These are phyloP conservation scores for Arabidopsis suecica DNA, from an alignment of 345 rosid species.

Conservation along the genomic window DNA sequence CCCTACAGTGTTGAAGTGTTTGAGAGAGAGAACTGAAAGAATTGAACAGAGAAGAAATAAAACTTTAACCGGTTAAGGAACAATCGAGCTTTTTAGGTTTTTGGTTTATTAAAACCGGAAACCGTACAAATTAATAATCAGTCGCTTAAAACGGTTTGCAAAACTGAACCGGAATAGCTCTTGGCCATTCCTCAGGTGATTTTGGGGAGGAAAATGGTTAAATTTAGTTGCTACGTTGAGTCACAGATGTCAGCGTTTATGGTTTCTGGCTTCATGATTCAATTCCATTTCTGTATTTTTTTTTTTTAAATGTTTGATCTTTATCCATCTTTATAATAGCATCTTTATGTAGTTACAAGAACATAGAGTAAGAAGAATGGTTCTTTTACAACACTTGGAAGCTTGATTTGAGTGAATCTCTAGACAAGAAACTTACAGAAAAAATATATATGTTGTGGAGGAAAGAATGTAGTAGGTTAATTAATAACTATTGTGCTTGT, in stretches of 20 bases:
- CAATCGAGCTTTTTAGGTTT: background rate
- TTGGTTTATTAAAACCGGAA: background rate
- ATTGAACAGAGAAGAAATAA: slow-evolving; percentile 5
- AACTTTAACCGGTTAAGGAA: slow-evolving; percentile 27
- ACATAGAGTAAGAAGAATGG: background rate
- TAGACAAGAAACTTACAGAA: background rate
- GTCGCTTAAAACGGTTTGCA: background rate
- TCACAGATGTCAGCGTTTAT: background rate
- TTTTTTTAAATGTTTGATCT: background rate
- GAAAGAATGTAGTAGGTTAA: slow-evolving; percentile 14
- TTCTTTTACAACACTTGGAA: slow-evolving; percentile 28
- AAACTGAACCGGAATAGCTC: slow-evolving; percentile 21
- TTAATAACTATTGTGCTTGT: background rate
- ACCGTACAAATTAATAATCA: background rate
- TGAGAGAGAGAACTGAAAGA: background rate
- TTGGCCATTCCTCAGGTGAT: slow-evolving; percentile 53
- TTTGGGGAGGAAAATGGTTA: slow-evolving; percentile 47
- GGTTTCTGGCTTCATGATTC: slow-evolving; percentile 12
- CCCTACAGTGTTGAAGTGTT: slow-evolving; percentile 29
- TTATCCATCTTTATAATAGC: slow-evolving; percentile 12
- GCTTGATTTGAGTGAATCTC: slow-evolving; percentile 11
- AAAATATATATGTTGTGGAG: background rate
- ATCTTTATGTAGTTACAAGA: background rate
- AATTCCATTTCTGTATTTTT: background rate
- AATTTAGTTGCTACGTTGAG: no score